Conservation (phyloP, 352 stramenopile species). For the Elongisporangium prolatum region DNA sequence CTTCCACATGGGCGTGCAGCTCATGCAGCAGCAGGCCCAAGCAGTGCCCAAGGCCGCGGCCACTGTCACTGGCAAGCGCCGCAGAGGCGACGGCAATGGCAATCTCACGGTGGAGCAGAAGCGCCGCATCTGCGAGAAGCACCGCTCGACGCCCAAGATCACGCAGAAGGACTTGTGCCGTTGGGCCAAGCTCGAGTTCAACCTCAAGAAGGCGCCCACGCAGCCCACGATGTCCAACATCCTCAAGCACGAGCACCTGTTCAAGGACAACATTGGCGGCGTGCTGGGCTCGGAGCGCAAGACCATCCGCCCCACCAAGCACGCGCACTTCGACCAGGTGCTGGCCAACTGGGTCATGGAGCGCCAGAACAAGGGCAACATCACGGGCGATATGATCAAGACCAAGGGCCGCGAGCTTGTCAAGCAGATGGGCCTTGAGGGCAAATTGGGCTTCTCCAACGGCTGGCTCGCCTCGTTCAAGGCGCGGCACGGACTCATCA, state of each 20-base stretch:
- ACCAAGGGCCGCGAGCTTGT: slow-evolving; percentile 74
- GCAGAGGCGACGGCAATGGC: slow-evolving; percentile 54
- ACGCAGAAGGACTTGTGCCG: slow-evolving; percentile 86
- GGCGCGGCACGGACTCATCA: slow-evolving; percentile 76
- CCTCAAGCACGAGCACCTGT: slow-evolving; percentile 84
- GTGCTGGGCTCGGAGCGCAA: slow-evolving; percentile 75
- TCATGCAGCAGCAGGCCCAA: slow-evolving; percentile 13
- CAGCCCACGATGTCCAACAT: slow-evolving; percentile 82
- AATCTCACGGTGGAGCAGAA: slow-evolving; percentile 88
- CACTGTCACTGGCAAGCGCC: slow-evolving; percentile 17
- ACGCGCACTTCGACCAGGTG: slow-evolving; percentile 80
- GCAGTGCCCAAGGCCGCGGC: not conserved
- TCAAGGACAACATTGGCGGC: slow-evolving; percentile 80
- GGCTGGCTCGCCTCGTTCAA: slow-evolving; percentile 85
- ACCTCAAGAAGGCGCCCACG: slow-evolving; percentile 75
- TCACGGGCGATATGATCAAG: slow-evolving; percentile 89
- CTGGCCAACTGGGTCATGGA: slow-evolving; percentile 89
- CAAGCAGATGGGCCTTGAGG: slow-evolving; percentile 80
- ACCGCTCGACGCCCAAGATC: slow-evolving; percentile 82
- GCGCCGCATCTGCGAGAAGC: slow-evolving; percentile 85
- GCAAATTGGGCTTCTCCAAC: slow-evolving; percentile 83
- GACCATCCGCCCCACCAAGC: slow-evolving; percentile 74
- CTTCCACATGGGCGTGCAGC: slow-evolving; percentile 13
- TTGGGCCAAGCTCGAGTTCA: slow-evolving; percentile 88
- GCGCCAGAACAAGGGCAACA: slow-evolving; percentile 83